phyloP scores from a whole-genome alignment of 495 filamentous ascomycete species.

The Talaromyces liani region DNA sequence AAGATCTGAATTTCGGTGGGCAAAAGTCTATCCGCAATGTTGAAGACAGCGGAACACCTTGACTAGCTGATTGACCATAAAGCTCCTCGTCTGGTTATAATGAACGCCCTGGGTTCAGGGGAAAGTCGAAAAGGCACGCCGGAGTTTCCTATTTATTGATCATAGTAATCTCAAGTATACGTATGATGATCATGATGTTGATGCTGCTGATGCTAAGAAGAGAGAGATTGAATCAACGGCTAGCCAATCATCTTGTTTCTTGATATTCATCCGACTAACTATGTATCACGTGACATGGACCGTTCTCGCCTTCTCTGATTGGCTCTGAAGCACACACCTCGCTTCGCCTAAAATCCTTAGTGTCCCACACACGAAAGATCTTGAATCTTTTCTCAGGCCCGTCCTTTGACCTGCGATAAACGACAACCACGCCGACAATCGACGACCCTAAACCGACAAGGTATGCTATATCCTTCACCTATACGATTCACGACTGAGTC shows the following conservation, averaged over 20 bases:
- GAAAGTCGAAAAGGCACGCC: constrained; percentile 8
- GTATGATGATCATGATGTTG: too few relatives aligned
- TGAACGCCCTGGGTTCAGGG: constrained; percentile 4
- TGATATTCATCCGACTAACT: not conserved
- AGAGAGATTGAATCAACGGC: not conserved
- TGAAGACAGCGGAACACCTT: not conserved
- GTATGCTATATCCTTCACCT: constrained; percentile 21
- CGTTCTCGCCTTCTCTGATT: not conserved
- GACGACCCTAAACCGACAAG: constrained; percentile 45
- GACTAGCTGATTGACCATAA: constrained; percentile 4
- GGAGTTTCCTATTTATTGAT: constrained; percentile 6
- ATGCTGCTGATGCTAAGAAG: not conserved
- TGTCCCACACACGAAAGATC: constrained; percentile 35
- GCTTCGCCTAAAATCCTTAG: constrained; percentile 39
- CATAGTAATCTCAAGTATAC: constrained; percentile 1
- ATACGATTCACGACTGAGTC: not conserved
- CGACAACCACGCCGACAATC: constrained; percentile 36
- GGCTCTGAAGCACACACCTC: not conserved
- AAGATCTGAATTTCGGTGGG: constrained; percentile 8
- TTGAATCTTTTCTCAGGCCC: constrained; percentile 27
- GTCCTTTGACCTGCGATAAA: constrained; percentile 16
- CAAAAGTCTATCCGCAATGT: not conserved
- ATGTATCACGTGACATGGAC: not conserved
- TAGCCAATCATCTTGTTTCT: not conserved
- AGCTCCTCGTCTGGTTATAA: too few relatives aligned